Evolutionary conservation across 2,329 filamentous ascomycete genomes (phyloP).

Genomic region (Ceratocystis harringtonii): DNA sequence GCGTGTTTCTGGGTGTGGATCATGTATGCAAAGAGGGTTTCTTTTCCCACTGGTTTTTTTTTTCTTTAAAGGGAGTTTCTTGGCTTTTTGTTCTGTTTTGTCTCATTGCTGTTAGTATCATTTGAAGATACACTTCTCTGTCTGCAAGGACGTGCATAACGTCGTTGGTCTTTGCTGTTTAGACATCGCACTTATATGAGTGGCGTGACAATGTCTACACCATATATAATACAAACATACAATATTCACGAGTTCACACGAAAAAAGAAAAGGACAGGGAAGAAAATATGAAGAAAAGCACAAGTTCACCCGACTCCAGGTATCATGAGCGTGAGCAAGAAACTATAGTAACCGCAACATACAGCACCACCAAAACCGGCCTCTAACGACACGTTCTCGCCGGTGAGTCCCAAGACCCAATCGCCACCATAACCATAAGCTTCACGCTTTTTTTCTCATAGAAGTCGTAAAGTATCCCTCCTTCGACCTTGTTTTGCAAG

Average conservation of each 20-base stretch:
- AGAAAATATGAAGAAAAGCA: slow-evolving; percentile 6
- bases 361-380: not conserved
- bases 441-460: not conserved
- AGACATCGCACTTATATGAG: not conserved
- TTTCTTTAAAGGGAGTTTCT: not conserved
- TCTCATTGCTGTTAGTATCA: not conserved
- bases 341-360: not conserved
- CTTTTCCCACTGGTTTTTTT: not conserved
- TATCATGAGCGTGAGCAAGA: not conserved
- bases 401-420: not conserved
- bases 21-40: not conserved
- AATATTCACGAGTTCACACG: slow-evolving; percentile 10
- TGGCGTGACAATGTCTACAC: slow-evolving; percentile 3
- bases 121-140: not conserved
- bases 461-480: no score
- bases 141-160: not conserved
- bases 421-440: not conserved
- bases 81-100: not conserved
- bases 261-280: slow-evolving; percentile 9
- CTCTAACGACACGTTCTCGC: not conserved
- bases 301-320: not conserved
- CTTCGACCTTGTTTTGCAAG: no score
- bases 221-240: not conserved
- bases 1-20: not conserved
- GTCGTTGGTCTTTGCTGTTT: not conserved